phyloP scores from a whole-genome alignment of 257 asterid species.

The Ballota nigra region DNA sequence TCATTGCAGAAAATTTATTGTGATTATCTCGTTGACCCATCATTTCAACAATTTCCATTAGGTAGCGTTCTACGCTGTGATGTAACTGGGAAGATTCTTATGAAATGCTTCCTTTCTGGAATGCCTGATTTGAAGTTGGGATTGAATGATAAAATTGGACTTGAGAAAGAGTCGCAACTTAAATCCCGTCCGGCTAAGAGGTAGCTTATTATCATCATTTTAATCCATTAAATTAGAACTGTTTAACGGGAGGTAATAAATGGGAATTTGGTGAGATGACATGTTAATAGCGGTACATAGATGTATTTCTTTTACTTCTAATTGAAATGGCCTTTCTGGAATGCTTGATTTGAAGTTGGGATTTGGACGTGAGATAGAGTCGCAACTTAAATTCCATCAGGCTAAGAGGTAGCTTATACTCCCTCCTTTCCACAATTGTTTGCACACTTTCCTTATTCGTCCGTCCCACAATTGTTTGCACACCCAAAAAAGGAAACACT shows the following conservation, averaged over 20 bases:
- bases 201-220: slow-evolving; percentile 34
- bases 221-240: slow-evolving; percentile 17
- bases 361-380: slow-evolving; percentile 97
- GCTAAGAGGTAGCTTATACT: slow-evolving; percentile 73
- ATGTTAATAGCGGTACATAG: slow-evolving; percentile 2
- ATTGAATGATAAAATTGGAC: slow-evolving; percentile 98
- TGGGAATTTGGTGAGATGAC: neutral
- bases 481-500: no score
- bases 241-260: slow-evolving; percentile 7
- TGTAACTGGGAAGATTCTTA: slow-evolving; percentile 93
- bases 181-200: slow-evolving; percentile 98
- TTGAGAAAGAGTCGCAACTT: slow-evolving; percentile 95
- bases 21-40: neutral
- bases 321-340: slow-evolving; percentile 99
- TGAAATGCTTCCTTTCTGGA: slow-evolving; percentile 99
- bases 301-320: neutral
- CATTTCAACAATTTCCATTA: slow-evolving; percentile 25
- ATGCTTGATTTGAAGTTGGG: slow-evolving; percentile 99
- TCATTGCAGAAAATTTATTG: slow-evolving; percentile 9
- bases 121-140: slow-evolving; percentile 99
- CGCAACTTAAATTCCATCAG: slow-evolving; percentile 95
- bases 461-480: no score
- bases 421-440: no score
- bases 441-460: no score
- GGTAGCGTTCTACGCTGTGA: slow-evolving; percentile 97